Percentiles rank a stretch among this genome's conserved stretches.
Conservation (phyloP, 2,329 filamentous ascomycete genomes). For the Paraphoma sp. region DNA sequence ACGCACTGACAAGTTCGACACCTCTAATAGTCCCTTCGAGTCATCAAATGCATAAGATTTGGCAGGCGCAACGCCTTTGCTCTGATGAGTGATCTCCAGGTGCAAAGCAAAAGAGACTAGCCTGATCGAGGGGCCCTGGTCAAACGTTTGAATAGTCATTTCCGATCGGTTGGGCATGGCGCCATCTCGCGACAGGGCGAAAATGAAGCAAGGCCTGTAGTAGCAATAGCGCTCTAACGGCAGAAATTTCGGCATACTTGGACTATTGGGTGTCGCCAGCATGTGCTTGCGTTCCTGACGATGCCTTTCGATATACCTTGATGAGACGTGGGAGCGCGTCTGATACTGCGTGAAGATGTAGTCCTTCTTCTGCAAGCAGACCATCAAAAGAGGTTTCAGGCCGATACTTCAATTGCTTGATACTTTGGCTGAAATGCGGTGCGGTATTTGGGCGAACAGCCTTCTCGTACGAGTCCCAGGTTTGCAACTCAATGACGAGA, state of each 20-base stretch:
- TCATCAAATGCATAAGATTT: too few relatives aligned
- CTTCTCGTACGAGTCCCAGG: constrained; percentile 46
- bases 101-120: too few relatives aligned
- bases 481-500: constrained; percentile 44
- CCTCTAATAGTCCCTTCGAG: too few relatives aligned
- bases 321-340: constrained; percentile 41
- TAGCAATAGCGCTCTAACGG: too few relatives aligned
- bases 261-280: neutral
- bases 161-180: too few relatives aligned
- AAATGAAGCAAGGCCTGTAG: too few relatives aligned
- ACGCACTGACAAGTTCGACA: constrained; percentile 1
- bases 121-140: too few relatives aligned
- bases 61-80: too few relatives aligned
- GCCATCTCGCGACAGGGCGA: too few relatives aligned
- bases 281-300: neutral
- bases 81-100: too few relatives aligned
- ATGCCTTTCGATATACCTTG: constrained; percentile 42
- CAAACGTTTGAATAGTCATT: too few relatives aligned
- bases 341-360: constrained; percentile 37
- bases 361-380: constrained; percentile 33
- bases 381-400: constrained; percentile 44
- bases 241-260: neutral
- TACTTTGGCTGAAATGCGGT: constrained; percentile 39
- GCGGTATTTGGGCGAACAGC: constrained; percentile 40
- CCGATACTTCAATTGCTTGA: constrained; percentile 34